Percentiles rank a stretch among this genome's conserved stretches.
phyloP scores from a whole-genome alignment of 1,139 yeast species.

The Pneumocystis oryctolagi region DNA sequence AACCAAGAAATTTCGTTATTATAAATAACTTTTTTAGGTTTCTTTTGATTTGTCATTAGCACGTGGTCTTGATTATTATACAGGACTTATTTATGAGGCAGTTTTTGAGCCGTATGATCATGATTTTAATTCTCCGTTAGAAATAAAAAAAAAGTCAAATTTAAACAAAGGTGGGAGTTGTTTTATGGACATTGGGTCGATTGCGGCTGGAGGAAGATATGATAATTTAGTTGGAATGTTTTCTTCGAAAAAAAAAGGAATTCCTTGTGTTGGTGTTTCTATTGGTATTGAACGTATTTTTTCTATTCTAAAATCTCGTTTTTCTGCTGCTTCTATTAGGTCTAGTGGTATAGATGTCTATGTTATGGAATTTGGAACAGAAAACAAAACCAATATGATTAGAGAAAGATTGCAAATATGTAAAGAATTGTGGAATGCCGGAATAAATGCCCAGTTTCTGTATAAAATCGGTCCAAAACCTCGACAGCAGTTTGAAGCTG shows the following conservation, averaged over 20 bases:
- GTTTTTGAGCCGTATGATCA: conserved; percentile 86
- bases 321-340: conserved; percentile 38
- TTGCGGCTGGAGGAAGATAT: conserved; percentile 97
- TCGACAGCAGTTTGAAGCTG: conserved; percentile 92
- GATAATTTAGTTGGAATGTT: conserved; percentile 95
- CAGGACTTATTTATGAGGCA: conserved; percentile 91
- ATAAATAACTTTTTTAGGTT: conserved; percentile 27
- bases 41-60: conserved; percentile 90
- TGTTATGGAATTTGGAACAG: conserved; percentile 97
- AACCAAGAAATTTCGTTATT: neutral
- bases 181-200: conserved; percentile 93
- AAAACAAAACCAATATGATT: conserved; percentile 89
- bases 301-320: conserved; percentile 70
- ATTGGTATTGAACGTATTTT: conserved; percentile 93
- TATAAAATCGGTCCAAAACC: conserved; percentile 87
- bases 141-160: conserved; percentile 38
- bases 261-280: conserved; percentile 94
- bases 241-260: conserved; percentile 59
- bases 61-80: conserved; percentile 92
- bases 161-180: conserved; percentile 31
- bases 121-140: conserved; percentile 29
- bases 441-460: conserved; percentile 76
- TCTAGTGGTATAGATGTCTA: conserved; percentile 83
- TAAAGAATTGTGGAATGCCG: conserved; percentile 70
- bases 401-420: conserved; percentile 81